Percentiles rank a stretch among this genome's conserved stretches.
Evolutionary conservation across 2,329 filamentous ascomycete species (phyloP).

Genomic region (Anthostomella pinea): DNA sequence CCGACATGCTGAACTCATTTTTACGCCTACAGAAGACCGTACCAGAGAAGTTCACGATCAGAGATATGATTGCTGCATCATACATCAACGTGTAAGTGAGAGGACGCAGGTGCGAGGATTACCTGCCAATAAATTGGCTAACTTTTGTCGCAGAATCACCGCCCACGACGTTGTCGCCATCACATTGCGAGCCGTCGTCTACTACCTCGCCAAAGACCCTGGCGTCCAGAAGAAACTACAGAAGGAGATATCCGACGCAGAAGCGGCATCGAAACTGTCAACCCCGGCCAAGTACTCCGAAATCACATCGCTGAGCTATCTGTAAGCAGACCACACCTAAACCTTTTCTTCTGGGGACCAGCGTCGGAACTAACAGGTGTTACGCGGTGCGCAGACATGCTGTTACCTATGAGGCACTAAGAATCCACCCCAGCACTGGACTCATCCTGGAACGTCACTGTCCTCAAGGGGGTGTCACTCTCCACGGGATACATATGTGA

Average conservation of each 20-base stretch:
- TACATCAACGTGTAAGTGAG: conserved; percentile 14
- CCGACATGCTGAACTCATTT: conserved; percentile 11
- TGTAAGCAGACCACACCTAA: conserved; percentile 6
- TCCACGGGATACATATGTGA: no score
- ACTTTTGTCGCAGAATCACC: no score
- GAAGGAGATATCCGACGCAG: conserved; percentile 5
- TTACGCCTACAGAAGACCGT: conserved; percentile 6
- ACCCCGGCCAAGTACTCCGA: conserved; percentile 7
- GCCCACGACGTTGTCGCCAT: conserved; percentile 15
- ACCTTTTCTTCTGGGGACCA: no score
- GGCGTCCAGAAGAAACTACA: conserved; percentile 7
- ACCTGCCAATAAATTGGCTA: not conserved
- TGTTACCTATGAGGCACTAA: not conserved
- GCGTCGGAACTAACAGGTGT: no score
- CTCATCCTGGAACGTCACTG: not conserved
- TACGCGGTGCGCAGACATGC: not conserved
- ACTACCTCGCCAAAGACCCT: conserved; percentile 10
- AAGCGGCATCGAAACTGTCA: not conserved
- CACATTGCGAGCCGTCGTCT: conserved; percentile 9
- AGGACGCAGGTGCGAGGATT: not conserved
- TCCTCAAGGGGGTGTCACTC: not conserved
- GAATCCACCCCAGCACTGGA: conserved; percentile 1
- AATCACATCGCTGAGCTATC: conserved; percentile 4
- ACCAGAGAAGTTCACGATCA: conserved; percentile 11
- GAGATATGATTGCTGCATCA: conserved; percentile 11